These are phyloP conservation scores for Aspergillus puulaauensis DNA, from an alignment of 2,329 filamentous ascomycete species.

Conservation along the genomic window DNA sequence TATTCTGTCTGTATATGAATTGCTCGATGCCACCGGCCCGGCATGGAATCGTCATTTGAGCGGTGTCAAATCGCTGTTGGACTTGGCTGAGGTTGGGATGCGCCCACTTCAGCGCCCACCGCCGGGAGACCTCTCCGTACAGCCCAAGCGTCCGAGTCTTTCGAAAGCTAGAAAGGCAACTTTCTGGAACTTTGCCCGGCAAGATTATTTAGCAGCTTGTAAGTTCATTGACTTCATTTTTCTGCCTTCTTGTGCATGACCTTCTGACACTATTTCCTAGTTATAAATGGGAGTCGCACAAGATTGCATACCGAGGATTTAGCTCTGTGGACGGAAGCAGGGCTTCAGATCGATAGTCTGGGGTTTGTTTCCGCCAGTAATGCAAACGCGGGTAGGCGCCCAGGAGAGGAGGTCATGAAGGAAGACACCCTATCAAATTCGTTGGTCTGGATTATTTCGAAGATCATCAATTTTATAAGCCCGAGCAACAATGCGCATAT, in stretches of 20 bases:
- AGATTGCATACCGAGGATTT: conserved; percentile 62
- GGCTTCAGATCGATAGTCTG: conserved; percentile 56
- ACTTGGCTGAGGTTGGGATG: conserved; percentile 43
- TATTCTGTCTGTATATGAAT: conserved; percentile 67
- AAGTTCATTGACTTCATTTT: conserved; percentile 27
- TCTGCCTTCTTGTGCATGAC: neutral
- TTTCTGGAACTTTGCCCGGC: conserved; percentile 67
- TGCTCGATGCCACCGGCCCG: conserved; percentile 62
- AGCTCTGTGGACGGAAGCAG: conserved; percentile 64
- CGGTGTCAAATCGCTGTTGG: conserved; percentile 63
- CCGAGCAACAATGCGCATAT: conserved; percentile 52
- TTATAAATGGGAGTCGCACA: conserved; percentile 60
- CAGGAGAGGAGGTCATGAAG: conserved; percentile 49
- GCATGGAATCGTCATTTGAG: conserved; percentile 66
- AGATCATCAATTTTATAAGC: conserved; percentile 65
- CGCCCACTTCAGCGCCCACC: conserved; percentile 42
- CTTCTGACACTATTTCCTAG: conserved; percentile 19
- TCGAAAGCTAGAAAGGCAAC: conserved; percentile 59
- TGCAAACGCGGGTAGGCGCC: conserved; percentile 30
- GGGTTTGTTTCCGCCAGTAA: conserved; percentile 51
- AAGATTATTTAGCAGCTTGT: conserved; percentile 65
- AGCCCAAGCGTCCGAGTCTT: conserved; percentile 39
- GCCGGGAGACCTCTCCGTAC: conserved; percentile 38
- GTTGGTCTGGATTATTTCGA: conserved; percentile 65
- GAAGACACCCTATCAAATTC: conserved; percentile 66